Conservation (phyloP, 2,329 filamentous ascomycete species). For the Paradendryphiella salina region DNA sequence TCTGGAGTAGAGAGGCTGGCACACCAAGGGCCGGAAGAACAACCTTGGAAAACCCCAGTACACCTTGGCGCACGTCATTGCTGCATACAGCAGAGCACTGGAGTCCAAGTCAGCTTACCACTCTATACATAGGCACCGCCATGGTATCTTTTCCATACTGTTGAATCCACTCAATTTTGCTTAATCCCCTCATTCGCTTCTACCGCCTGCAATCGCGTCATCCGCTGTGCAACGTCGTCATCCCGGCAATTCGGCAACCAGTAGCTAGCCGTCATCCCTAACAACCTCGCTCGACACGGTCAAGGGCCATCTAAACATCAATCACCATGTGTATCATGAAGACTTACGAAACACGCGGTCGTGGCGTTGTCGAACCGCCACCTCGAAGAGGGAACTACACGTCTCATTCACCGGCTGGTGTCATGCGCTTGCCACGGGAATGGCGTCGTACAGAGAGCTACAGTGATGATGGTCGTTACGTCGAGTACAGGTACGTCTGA, state of each 20-base stretch:
- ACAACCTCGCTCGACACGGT: neutral
- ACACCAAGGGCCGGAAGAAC: neutral
- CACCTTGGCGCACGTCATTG: slow-evolving; percentile 19
- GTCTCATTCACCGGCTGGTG: slow-evolving; percentile 40
- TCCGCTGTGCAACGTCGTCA: slow-evolving; percentile 6
- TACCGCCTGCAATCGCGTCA: neutral
- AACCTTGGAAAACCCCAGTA: slow-evolving; percentile 15
- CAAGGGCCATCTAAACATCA: neutral
- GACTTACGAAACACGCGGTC: slow-evolving; percentile 33
- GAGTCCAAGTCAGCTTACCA: neutral
- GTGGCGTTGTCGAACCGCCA: slow-evolving; percentile 38
- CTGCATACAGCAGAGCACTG: neutral
- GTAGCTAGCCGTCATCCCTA: neutral
- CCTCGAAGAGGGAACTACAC: slow-evolving; percentile 39
- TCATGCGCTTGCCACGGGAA: slow-evolving; percentile 39
- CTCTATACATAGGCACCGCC: neutral
- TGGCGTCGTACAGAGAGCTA: slow-evolving; percentile 31
- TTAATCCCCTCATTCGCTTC: neutral
- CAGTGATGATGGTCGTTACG: slow-evolving; percentile 24
- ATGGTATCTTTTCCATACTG: neutral
- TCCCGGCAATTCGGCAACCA: neutral
- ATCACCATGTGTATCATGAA: slow-evolving; percentile 42
- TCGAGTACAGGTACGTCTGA: slow-evolving; percentile 28
- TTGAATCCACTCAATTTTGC: neutral
- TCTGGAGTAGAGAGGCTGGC: slow-evolving; percentile 2